phyloP scores from a whole-genome alignment of 495 filamentous ascomycete species.

The Aspergillus sclerotiicarbonarius region DNA sequence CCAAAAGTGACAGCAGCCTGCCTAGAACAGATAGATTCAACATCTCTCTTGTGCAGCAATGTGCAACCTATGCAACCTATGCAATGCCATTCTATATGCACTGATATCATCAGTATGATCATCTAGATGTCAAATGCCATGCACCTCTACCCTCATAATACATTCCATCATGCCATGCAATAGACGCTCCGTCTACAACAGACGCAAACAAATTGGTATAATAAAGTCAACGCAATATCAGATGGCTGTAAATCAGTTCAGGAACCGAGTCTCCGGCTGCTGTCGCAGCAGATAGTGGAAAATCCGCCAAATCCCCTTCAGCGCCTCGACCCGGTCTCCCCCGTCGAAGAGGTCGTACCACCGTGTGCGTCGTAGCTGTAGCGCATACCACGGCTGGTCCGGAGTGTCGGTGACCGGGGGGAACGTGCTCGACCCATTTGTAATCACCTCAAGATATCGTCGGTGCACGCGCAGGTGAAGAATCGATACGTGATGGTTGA shows the following conservation, averaged over 20 bases:
- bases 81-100: too few species aligned
- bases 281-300: conserved; percentile 68
- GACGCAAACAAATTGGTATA: not conserved
- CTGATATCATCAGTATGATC: too few species aligned
- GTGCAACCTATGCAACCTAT: too few species aligned
- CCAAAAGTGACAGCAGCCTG: too few species aligned
- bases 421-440: conserved; percentile 30
- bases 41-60: too few species aligned
- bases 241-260: not conserved
- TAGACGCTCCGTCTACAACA: too few species aligned
- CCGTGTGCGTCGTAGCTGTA: conserved; percentile 63
- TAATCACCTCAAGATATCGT: conserved; percentile 57
- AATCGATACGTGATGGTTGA: conserved; percentile 81
- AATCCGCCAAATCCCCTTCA: conserved; percentile 72
- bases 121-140: too few species aligned
- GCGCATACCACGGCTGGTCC: conserved; percentile 61
- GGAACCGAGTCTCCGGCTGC: not conserved
- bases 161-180: too few species aligned
- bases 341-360: conserved; percentile 77
- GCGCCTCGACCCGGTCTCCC: conserved; percentile 66
- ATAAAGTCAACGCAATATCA: not conserved
- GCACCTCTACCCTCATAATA: too few species aligned
- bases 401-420: conserved; percentile 39
- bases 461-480: conserved; percentile 70
- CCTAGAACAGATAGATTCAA: too few species aligned